Evolutionary conservation across 1,284 basidiomycete species (phyloP), one percentile per base, ranked within the genome.

Genomic region (Pterulicium gracile): DNA sequence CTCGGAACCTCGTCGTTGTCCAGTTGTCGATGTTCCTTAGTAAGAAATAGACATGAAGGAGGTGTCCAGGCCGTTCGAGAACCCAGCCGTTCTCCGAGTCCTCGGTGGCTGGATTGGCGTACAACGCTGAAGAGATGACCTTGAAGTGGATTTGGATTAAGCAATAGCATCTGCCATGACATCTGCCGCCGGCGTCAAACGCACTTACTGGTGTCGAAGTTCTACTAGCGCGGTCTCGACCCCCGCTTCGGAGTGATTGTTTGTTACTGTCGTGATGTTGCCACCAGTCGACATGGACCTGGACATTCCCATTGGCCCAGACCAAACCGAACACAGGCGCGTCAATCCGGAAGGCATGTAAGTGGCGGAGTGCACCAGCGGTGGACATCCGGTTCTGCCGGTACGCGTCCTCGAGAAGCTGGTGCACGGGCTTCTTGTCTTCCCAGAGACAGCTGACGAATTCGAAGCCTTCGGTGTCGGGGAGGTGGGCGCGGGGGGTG

Each of bases 311-410:
- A 46, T 69, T 67, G 2, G 73, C 64, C 73, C 73, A 78, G 4
- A 77, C 64, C 7, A 79, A 57, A 2, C 76, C 77, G 49, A 78
- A 67, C 2, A 78, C 61, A 13, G 76, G 76, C 3, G 66, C 66
- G 2, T 56, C 49, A 12, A 79, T 58, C 40, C 61, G 57, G 17
- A 76, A 56, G 5, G 73, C 69, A 49, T 75, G 65, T 20, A 77
- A 58, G 53, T 79, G 77, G 1, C 76, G 65, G 2, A 63, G 62
- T 1, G 66, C 66, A 3, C 71, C 63, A 3, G 76, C 64, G 2
- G 73, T 73, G 2, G 74, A 62, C 63, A 79, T 76, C 24, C 76
- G 61, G 55, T 79, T 79, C 57, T 79, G 76, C 19, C 77, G 60
- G 53, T 75, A 75, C 0, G 76, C 77, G 51, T 72, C 68, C 24